Evolutionary conservation across 768 basidiomycete species (phyloP).

Genomic region (Suillus placidus): DNA sequence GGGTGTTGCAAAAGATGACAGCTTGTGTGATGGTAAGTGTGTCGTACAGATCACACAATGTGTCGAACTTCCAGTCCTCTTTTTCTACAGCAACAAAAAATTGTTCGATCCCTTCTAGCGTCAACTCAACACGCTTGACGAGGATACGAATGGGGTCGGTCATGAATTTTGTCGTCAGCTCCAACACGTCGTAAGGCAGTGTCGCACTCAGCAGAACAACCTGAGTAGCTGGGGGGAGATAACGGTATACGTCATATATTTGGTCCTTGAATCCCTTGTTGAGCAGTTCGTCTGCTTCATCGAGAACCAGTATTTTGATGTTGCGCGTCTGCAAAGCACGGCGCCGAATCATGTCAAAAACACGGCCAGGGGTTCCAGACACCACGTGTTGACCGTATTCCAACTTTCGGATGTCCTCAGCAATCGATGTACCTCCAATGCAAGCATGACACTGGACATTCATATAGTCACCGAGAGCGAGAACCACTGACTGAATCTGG

Average conservation of each 20-base stretch:
- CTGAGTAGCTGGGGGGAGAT: conserved; percentile 95
- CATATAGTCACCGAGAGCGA: conserved; percentile 98
- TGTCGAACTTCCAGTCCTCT: conserved; percentile 99
- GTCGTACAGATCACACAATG: conserved; percentile 95
- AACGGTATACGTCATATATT: conserved; percentile 98
- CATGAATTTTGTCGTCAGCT: conserved; percentile 99
- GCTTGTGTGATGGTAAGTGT: conserved; percentile 99
- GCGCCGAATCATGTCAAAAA: conserved; percentile 98
- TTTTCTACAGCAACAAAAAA: conserved; percentile 99
- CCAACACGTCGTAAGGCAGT: conserved; percentile 93
- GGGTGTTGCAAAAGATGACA: conserved; percentile 98
- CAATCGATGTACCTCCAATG: conserved; percentile 96
- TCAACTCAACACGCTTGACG: conserved; percentile 99
- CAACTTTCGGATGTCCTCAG: conserved; percentile 96
- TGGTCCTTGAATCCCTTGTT: conserved; percentile 99
- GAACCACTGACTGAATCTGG: conserved; percentile 97
- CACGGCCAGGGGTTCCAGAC: conserved; percentile 95
- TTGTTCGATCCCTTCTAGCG: conserved; percentile 94
- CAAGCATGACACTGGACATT: conserved; percentile 99
- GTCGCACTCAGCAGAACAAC: conserved; percentile 97
- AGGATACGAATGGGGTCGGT: conserved; percentile 97
- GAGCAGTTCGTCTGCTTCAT: conserved; percentile 94
- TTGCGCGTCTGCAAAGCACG: conserved; percentile 91
- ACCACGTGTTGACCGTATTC: conserved; percentile 98
- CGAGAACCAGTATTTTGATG: conserved; percentile 96